Base-by-base conservation (phyloP, 2,329 filamentous ascomycete species). In the Ophiostoma perfectum region DNA sequence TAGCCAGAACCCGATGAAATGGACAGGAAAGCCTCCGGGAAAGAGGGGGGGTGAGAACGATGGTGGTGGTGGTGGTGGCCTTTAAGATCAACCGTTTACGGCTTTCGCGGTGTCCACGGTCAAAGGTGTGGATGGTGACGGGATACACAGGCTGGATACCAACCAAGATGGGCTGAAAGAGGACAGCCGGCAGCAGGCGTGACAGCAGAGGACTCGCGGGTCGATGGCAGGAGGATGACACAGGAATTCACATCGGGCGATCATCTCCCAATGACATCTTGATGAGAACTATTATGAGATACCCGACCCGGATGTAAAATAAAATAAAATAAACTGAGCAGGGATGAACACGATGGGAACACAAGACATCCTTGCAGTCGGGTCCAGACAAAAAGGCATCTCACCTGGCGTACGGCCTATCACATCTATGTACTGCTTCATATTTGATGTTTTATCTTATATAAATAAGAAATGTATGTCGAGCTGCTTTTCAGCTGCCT, bases 151-250 rank as follows among this genome's bases (percentile, higher is more conserved):
- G 38, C 55, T 60, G 27, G 14, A 60, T 55, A 14, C 12, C 49
- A 36, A 38, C 27, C 55, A 60, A 60, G 27, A 39, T 60, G 55
- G 55, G 55, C 55, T 60, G 55, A 60, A 60, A 49, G 27, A 18
- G 5, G 16, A 16, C 45, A 16, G 45, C 12, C 12, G 45, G 45
- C 45, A 47, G 45, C 45, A 47, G 45, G 42, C 8, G 42, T 44
- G 42, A 12, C 42, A 44, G 42, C 8, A 44, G 3, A 12, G 55
- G 27, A 60, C 55, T 18, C 27, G 5, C 27, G 27, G 11, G 55
- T 60, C 55, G 55, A 60, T 60, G 55, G 55, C 55, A 60, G 55
- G 27, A 18, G 14, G 18, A 60, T 14, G 27, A 5, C 27, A 60
- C 27, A 60, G 27, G 11, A 60, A 3, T 4, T 12, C 27, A 11